Base-by-base conservation (phyloP, 2,329 filamentous ascomycete genomes). In the Aspergillaceae sp. region DNA sequence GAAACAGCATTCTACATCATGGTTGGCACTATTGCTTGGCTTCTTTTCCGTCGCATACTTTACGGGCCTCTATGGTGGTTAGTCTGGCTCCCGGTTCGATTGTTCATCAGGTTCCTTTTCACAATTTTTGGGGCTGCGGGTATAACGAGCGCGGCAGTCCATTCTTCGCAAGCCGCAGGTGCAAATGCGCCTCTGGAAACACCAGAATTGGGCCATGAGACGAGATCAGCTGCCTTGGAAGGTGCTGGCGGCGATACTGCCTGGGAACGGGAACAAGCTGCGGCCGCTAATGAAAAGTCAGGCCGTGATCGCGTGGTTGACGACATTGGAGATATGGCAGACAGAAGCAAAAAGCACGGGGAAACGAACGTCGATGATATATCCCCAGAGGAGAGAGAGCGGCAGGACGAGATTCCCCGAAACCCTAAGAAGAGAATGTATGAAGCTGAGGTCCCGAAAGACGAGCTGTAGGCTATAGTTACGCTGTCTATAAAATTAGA, bases 61-160 rank as follows among this genome's bases (percentile, higher is more conserved):
- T 98, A 94, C 70, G 91, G 92, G 0, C 92, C 92, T 1, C 67
- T 87, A 47, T 94, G 87, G 83, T 92, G 88, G 86, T 73, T 97
- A 26, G 67, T 96, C 27, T 91, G 86, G 79, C 72, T 92, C 47
- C 91, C 91, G 1, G 56, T 91, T n/a, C 82, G 82, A 57, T 64
- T 86, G 19, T 52, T 83, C 7, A 83, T 83, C 58, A 80, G 77
- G 29, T 64, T 79, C 44, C 64, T 77, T 9, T 72, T 82, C 48
- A 74, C 74, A 10, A 69, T 82, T 2, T 66, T 84, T 26, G 73
- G 74, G 30, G 73, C 69, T 1, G 66, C 82, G 9, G 73, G 78
- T 0, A 45, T 65, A 1, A 55, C 63, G 3, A 58, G 56, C 37
- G 53, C 55, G 35, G 53, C 56, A 9, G 50, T 57, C 30, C 57